phyloP scores from a whole-genome alignment of 257 asterid genomes.

The Solanum chiquidenum region DNA sequence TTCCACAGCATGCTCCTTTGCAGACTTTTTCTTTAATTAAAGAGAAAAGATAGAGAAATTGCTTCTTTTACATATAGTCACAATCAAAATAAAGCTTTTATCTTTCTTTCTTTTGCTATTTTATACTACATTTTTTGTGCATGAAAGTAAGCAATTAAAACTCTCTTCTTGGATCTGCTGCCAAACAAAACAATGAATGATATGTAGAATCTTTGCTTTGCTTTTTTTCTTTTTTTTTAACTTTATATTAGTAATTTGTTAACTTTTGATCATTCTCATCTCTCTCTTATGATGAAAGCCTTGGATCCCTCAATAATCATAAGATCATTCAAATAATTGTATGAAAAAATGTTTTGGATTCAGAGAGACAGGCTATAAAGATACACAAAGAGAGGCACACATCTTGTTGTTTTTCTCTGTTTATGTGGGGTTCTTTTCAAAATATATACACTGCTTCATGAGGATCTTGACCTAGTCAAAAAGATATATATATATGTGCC shows the following conservation, averaged over 20 bases:
- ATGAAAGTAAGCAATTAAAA: slow-evolving; percentile 61
- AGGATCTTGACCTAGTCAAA: slow-evolving; percentile 42
- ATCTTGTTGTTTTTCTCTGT: slow-evolving; percentile 6
- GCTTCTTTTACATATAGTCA: slow-evolving; percentile 47
- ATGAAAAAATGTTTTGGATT: slow-evolving; percentile 10
- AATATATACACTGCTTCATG: not conserved
- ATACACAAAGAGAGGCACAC: not conserved
- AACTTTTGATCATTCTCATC: not conserved
- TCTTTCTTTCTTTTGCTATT: slow-evolving; percentile 22
- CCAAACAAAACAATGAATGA: slow-evolving; percentile 13
- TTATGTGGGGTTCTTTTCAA: slow-evolving; percentile 7
- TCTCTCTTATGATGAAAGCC: slow-evolving; percentile 34
- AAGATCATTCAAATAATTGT: slow-evolving; percentile 1
- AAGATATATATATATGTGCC: slow-evolving; percentile 7
- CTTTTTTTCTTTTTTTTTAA: not conserved
- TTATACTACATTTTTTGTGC: slow-evolving; percentile 25
- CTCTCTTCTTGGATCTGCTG: slow-evolving; percentile 55
- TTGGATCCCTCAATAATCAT: slow-evolving; percentile 68
- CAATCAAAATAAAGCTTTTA: slow-evolving; percentile 37
- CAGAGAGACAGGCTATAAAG: slow-evolving; percentile 3
- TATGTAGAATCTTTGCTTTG: slow-evolving; percentile 12
- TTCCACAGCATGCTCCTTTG: slow-evolving; percentile 71
- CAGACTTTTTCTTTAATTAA: slow-evolving; percentile 44
- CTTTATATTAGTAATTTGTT: not conserved
- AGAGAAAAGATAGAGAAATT: slow-evolving; percentile 20